phyloP scores from a whole-genome alignment of 805 yeast genomes.

The Hanseniaspora occidentalis region DNA sequence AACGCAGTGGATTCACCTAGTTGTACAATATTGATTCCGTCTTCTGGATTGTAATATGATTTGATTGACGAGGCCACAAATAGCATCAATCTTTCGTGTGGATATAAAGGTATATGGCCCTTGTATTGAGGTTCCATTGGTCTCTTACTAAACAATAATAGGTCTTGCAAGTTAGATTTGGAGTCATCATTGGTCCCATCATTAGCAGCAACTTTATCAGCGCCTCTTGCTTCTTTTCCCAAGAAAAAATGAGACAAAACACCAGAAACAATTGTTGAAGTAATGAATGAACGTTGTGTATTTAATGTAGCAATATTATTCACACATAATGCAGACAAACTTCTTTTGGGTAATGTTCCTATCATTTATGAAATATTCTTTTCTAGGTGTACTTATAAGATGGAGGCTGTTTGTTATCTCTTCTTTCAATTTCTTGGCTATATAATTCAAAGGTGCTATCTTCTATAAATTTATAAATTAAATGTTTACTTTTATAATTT shows the following conservation, averaged over 20 bases:
- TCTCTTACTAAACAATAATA: slow-evolving; percentile 15
- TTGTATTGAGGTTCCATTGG: slow-evolving; percentile 36
- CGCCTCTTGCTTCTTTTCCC: slow-evolving; percentile 38
- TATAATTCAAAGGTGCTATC: too few relatives aligned
- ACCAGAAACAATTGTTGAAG: slow-evolving; percentile 14
- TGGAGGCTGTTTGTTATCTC: too few relatives aligned
- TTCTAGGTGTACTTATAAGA: too few relatives aligned
- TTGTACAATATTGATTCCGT: slow-evolving; percentile 64
- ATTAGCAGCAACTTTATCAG: slow-evolving; percentile 46
- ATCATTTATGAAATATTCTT: too few relatives aligned
- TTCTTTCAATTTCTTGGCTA: too few relatives aligned
- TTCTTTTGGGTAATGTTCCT: neutral
- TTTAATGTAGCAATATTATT: neutral
- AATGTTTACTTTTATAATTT: too few relatives aligned
- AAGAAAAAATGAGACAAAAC: slow-evolving; percentile 13
- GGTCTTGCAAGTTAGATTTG: slow-evolving; percentile 15
- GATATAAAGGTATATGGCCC: slow-evolving; percentile 67
- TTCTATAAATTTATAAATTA: too few relatives aligned
- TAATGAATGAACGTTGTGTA: slow-evolving; percentile 9
- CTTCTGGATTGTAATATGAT: slow-evolving; percentile 63
- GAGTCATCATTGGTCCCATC: slow-evolving; percentile 10
- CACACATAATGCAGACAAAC: neutral
- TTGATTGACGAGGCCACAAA: slow-evolving; percentile 67
- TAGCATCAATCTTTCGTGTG: slow-evolving; percentile 49
- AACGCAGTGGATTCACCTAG: slow-evolving; percentile 87